These are phyloP conservation scores for Tetracladium marchalianum DNA, from an alignment of 495 filamentous ascomycete species.

Conservation along the genomic window DNA sequence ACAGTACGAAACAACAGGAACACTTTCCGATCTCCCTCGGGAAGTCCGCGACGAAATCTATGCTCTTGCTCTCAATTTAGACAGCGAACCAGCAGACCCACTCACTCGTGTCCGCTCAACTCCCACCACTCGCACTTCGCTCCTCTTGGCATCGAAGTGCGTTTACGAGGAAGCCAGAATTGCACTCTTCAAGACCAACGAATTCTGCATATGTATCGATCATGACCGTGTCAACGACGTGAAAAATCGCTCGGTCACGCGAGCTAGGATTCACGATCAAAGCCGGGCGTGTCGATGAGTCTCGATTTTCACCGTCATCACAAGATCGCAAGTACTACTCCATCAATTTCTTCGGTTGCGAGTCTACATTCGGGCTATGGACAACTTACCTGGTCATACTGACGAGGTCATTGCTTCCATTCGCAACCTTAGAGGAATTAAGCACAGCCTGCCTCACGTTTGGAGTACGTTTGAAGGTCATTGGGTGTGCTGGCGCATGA, in stretches of 20 bases:
- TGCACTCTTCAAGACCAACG: background rate
- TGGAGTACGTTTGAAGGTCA: too few species aligned
- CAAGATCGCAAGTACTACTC: too few species aligned
- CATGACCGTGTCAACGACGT: background rate
- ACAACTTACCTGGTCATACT: background rate
- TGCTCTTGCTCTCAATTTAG: conserved; percentile 17
- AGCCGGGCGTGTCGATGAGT: background rate
- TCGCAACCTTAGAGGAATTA: background rate
- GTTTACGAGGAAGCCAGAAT: background rate
- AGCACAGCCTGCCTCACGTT: background rate
- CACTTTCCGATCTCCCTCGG: conserved; percentile 17
- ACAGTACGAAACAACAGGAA: background rate
- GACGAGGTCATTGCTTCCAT: background rate
- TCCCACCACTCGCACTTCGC: background rate
- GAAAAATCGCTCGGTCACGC: background rate
- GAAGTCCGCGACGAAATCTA: conserved; percentile 24
- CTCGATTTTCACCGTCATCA: too few species aligned
- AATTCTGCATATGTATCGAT: background rate
- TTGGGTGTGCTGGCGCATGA: background rate
- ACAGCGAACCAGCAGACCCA: background rate
- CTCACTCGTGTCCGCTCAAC: too few species aligned
- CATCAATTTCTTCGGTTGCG: background rate
- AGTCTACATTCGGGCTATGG: background rate
- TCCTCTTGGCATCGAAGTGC: background rate
- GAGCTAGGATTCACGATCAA: background rate